Base-by-base conservation (phyloP, 768 basidiomycete genomes). In the Scleroderma citrinum region DNA sequence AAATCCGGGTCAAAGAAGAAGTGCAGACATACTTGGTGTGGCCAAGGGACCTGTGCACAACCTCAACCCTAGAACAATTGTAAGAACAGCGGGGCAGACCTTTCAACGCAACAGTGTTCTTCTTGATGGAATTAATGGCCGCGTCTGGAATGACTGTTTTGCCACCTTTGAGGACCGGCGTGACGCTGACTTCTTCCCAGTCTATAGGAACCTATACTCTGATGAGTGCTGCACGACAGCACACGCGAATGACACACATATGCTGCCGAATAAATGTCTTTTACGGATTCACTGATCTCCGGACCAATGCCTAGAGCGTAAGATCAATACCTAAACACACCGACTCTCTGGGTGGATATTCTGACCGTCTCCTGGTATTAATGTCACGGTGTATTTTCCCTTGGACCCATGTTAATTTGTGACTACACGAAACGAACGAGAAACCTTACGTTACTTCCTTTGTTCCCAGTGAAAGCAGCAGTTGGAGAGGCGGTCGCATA, bases 161-260 rank as follows among this genome's bases (percentile, higher is more conserved):
- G 44, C 96, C 96, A 51, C 85, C 85, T 69, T 92, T 92, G 50
- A 97, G 73, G 47, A 95, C 80, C 12, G 96, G 96, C 7, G 91
- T 87, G 42, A 99, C 96, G 65, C 86, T 89, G 68, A 97, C 95
- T 71, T 98, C 96, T 69, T 99, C 96, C 96, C 96, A 99, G 71
- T 92, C 80, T 60, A 99, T 96, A 39, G 96, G 96, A 21, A 96
- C 95, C 92, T 95, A 51, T 30, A 30, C 44, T 12, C 41, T 20
- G n/a, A 23, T 66, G 39, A 14, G 43, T 59, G 54, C 19, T 43
- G 5, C 51, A 38, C 31, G n/a, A n/a, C 17, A 45, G 53, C 26
- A 19, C 44, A 47, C 54, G 20, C 21, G 23, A 30, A 44, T 23
- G 35, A 59, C 70, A 45, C 61, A 92, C 92, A 47, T 87, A 78